Base-by-base conservation (phyloP, 1,139 yeast genomes). In the Diutina neorugosa region DNA sequence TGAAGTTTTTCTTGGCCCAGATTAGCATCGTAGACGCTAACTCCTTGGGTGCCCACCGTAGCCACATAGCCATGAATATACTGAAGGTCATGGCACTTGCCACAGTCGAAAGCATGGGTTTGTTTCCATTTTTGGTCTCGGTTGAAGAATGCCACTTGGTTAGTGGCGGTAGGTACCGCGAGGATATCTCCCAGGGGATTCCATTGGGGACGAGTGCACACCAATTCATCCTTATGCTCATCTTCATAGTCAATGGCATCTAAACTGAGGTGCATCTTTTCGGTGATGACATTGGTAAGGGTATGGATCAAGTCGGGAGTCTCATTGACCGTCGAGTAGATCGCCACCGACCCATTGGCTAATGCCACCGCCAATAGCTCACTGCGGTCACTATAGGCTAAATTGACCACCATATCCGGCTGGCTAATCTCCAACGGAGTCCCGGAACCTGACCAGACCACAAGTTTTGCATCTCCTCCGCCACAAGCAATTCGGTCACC, bases 391-490 rank as follows among this genome's bases (percentile, higher is more conserved):
- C 81, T 83, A 63, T 84, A 89, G 0, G 89, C 71, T 34, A 88
- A 63, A 53, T 79, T 79, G 44, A 79, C 75, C 42, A 84, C 70
- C 65, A 78, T 86, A 58, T 81, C 88, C 5, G 75, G 72, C n/a
- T 27, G 37, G 4, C 11, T 6, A 6, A 79, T 62, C 12, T 68
- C 63, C 20, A 82, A 60, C 40, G 66, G 69, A 46, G 74, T 73
- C n/a, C 67, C 68, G 21, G 61, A 62, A 18, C 78, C 61, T 56
- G 80, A 83, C 3, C 86, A 69, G 1, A 88, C 61, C 9, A 74
- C 71, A 54, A 86, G 71, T 56, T 81, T 80, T 53, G 78, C 76
- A 57, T 86, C 94, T 61, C 88, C 94, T 53, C 96, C 94, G 31
- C 89, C 93, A 54, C 83, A 76, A 1, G 87, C 79, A 2, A 81